Conservation (phyloP, 2,329 filamentous ascomycete genomes). For the Lojkania enalia region DNA sequence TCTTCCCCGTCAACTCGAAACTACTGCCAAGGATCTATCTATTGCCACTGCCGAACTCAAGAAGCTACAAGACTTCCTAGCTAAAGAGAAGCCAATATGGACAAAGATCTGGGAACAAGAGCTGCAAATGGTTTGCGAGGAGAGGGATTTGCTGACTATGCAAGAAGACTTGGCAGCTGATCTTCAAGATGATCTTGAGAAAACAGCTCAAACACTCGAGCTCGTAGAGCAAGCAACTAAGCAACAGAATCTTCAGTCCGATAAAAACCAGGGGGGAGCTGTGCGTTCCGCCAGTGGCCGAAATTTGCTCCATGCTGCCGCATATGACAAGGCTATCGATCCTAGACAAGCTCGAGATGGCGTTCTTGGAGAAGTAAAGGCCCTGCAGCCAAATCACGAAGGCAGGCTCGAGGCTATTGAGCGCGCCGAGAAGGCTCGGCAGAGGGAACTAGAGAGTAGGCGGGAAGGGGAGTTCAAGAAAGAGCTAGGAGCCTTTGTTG, state of each 20-base stretch:
- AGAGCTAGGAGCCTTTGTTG: constrained; percentile 82
- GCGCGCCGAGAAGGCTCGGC: constrained; percentile 87
- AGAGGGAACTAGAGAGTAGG: constrained; percentile 82
- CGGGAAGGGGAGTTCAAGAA: constrained; percentile 77
- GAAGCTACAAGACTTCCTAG: constrained; percentile 91
- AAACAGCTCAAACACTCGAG: constrained; percentile 89
- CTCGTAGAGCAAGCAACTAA: constrained; percentile 98
- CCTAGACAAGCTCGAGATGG: constrained; percentile 85
- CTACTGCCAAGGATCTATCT: constrained; percentile 85
- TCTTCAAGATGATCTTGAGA: constrained; percentile 91
- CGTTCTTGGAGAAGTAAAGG: constrained; percentile 88
- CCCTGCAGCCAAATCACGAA: constrained; percentile 92
- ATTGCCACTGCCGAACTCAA: constrained; percentile 81
- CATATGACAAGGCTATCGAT: constrained; percentile 60
- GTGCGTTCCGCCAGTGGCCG: constrained; percentile 54
- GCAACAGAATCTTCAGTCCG: constrained; percentile 83
- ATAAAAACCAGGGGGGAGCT: constrained; percentile 55
- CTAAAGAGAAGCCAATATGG: constrained; percentile 92
- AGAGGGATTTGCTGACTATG: constrained; percentile 90
- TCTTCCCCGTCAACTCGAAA: constrained; percentile 84
- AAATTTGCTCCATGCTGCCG: constrained; percentile 38
- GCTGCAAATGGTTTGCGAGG: constrained; percentile 91
- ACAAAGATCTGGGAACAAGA: constrained; percentile 99
- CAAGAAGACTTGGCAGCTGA: constrained; percentile 95
- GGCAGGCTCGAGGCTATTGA: constrained; percentile 92